Evolutionary conservation across 331 rosid genomes (phyloP), one percentile per base, ranked within the genome.

Genomic region (Pyrus hybrid): DNA sequence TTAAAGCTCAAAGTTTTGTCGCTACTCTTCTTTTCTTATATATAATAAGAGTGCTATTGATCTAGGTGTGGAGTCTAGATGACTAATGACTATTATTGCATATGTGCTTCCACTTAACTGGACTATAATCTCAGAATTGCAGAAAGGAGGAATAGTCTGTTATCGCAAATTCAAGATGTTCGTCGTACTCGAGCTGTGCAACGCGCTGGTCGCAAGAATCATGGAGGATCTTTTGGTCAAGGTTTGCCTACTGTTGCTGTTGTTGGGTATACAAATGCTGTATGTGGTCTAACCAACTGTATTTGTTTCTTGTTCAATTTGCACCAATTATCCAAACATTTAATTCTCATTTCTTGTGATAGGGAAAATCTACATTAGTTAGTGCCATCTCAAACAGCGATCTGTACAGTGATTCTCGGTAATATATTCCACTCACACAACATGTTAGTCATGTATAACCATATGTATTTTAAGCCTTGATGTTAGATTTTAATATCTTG

Each of bases 191-290:
- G 96, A 66, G 91, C 96, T 68, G 70, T 94, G 88, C 97, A 94
- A 66, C 93, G 99, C 51, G 96, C 93, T 84, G 82, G 95, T 81
- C 99, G 96, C 68, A 94, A 84, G 87, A 90, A 94, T 83, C 91
- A 78, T 73, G 99, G 95, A 63, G 87, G 87, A 72, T 86, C 90
- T 32, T 49, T 43, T 81, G 97, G 95, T 74, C 88, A 86, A 79
- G 85, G 90, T 67, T 86, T 94, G 80, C 87, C 82, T 43, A 94
- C 96, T 1, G 87, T 94, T 81, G 95, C 96, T 67, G 89, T 94
- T 70, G 97, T 94, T 84, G 97, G 99, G 43, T 94, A 94, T 79
- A 94, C 96, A 75, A 94, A 94, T 89, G 99, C 96, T 81, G 96
- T 94, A 87, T 66, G 97, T 82, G 41, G 30, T 80, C 68, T 76